Evolutionary conservation across 495 filamentous ascomycete genomes (phyloP).

Genomic region (Viridothelium virens): DNA sequence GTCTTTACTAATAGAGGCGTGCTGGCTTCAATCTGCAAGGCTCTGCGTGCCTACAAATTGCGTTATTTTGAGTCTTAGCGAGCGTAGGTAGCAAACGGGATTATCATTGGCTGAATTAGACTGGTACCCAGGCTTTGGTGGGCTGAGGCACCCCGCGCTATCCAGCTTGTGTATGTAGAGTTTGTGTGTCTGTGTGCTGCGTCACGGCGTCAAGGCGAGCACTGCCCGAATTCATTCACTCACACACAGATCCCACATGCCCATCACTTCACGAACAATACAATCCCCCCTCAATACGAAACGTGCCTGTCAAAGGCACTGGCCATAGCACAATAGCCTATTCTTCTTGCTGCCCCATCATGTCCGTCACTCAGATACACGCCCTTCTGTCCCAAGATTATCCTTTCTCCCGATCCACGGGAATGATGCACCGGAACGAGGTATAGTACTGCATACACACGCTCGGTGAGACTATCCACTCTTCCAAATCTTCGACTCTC

Average conservation of each 20-base stretch:
- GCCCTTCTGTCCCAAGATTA: not conserved
- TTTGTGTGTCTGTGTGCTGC: too few species aligned
- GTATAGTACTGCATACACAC: not conserved
- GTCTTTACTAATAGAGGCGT: too few species aligned
- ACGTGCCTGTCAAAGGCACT: not conserved
- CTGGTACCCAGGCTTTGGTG: too few species aligned
- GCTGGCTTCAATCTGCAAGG: too few species aligned
- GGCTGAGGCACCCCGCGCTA: too few species aligned
- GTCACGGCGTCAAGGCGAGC: not conserved
- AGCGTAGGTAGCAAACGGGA: too few species aligned
- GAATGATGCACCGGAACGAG: conserved; percentile 1
- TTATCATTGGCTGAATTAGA: too few species aligned
- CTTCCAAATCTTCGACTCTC: not conserved
- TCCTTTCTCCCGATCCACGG: conserved; percentile 3
- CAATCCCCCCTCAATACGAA: not conserved
- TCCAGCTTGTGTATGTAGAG: not conserved
- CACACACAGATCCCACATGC: not conserved
- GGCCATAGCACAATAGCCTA: not conserved
- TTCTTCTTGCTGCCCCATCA: conserved; percentile 3
- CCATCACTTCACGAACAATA: not conserved
- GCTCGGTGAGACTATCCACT: not conserved
- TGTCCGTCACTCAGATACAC: not conserved
- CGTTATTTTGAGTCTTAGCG: too few species aligned
- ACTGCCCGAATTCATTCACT: not conserved
- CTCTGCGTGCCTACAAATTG: too few species aligned